A percentile compares a stretch with the other conserved stretches of the same genome.
These are phyloP conservation scores for Gossypium longicalyx DNA, from an alignment of 345 rosid species.

Conservation along the genomic window DNA sequence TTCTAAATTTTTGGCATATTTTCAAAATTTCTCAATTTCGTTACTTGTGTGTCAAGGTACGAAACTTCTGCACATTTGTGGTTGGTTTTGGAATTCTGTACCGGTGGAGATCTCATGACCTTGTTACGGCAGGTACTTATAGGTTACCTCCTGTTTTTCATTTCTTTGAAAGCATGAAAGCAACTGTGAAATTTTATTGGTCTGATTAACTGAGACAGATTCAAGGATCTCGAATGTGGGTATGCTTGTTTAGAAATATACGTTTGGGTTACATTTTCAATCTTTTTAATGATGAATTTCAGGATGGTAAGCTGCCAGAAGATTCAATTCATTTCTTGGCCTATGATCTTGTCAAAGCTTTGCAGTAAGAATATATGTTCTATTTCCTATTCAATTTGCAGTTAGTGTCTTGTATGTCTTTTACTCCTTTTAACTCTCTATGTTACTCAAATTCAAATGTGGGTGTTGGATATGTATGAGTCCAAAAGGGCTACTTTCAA, in stretches of 20 bases:
- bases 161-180: constrained; percentile 9
- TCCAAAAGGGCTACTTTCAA: neutral
- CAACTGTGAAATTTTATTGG: neutral
- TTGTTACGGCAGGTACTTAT: constrained; percentile 72
- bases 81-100: constrained; percentile 95
- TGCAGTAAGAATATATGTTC: constrained; percentile 56
- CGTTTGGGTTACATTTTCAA: constrained; percentile 11
- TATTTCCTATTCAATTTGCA: neutral
- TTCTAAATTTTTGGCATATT: neutral
- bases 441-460: neutral
- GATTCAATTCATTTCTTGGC: constrained; percentile 83
- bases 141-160: neutral
- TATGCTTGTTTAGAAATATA: neutral
- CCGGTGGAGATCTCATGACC: constrained; percentile 89
- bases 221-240: neutral
- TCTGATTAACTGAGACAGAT: neutral
- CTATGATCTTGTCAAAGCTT: constrained; percentile 66
- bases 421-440: neutral
- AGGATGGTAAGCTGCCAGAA: constrained; percentile 91
- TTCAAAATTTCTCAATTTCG: neutral
- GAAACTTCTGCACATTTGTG: constrained; percentile 98
- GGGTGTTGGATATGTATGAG: neutral
- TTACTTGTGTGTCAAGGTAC: constrained; percentile 43
- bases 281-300: constrained; percentile 24
- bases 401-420: constrained; percentile 4